Base-by-base conservation (phyloP, 2,329 filamentous ascomycete species). In the Escovopsis sp. region DNA sequence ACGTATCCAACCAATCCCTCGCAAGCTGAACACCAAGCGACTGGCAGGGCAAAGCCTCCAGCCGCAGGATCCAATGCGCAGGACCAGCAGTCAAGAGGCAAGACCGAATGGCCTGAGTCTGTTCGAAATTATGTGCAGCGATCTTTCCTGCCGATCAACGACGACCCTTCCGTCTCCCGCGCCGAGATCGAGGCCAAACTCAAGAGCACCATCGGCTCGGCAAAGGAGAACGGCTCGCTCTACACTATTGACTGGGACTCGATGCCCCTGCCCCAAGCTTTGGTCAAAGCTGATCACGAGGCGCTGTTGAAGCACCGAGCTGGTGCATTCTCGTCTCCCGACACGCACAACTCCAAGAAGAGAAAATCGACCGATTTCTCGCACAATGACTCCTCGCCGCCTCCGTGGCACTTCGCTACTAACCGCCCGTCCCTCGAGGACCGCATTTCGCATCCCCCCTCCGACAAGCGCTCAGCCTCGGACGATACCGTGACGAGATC, bases 71-170 rank as follows among this genome's bases (percentile, higher is more conserved):
- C 56, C 46, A 44, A 51, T 44, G 49, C 53, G 39, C 47, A 51
- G 44, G 53, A 59, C 51, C 54, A 20, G 20, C 2, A 53, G 48
- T 59, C 58, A 51, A 68, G 71, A 59, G 64, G 70, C 56, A 84
- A 81, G 65, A 79, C 81, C 53, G 76, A 82, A 51, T 96, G 86
- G 81, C 80, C 87, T 29, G 67, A 75, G 35, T 75, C 81, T n/a
- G 85, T 96, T 45, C 83, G 87, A 52, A 70, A 73, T 50, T 96
- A 95, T 64, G 89, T 96, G 29, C 81, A 87, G 54, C 79, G 87
- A 55, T 88, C 87, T 24, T 96, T 96, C 58, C 77, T 84, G 39
- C 74, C 77, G 24, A 74, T 78, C 44, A 84, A 87, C 56, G 67
- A 79, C 49, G 71, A 83, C 47, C 54, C 71, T 5, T 71, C 73